Percentiles rank a stretch among this genome's conserved stretches.
Conservation (phyloP, 257 asterid species). For the Solanum gandarillasii region DNA sequence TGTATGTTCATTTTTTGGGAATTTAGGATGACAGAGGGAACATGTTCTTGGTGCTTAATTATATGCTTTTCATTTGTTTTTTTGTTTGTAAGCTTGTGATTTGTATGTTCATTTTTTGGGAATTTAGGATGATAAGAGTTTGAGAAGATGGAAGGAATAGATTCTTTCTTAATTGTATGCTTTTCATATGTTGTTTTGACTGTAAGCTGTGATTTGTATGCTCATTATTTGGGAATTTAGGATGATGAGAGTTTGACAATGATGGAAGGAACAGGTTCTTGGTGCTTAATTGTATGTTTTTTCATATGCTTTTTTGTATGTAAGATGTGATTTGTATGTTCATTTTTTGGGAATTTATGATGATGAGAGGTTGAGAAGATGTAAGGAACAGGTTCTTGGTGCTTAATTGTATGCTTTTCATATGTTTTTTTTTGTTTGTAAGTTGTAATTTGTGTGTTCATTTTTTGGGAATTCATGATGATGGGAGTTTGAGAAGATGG, state of each 20-base stretch:
- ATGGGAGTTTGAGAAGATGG: constrained; percentile 95
- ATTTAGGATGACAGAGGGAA: constrained; percentile 88
- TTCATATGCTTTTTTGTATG: neutral
- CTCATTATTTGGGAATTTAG: neutral
- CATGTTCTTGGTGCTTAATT: constrained; percentile 52
- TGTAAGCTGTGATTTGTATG: neutral
- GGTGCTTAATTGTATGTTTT: neutral
- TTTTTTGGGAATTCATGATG: constrained; percentile 40
- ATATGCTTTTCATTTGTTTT: neutral
- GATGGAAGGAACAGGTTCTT: neutral
- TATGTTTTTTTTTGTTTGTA: neutral
- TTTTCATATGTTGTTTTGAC: neutral
- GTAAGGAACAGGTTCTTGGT: neutral
- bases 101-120: constrained; percentile 2
- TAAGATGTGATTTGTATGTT: neutral
- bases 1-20: neutral
- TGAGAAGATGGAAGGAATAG: constrained; percentile 93
- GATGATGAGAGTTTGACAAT: neutral
- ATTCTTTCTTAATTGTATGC: constrained; percentile 32
- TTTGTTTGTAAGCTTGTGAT: neutral
- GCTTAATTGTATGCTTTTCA: neutral
- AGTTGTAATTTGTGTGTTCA: neutral
- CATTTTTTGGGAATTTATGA: neutral
- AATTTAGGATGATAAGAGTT: constrained; percentile 79
- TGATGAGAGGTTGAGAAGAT: neutral